A percentile compares a stretch with the other conserved stretches of the same genome.
Evolutionary conservation across 106 monocot species (phyloP).

Genomic region (Phalaenopsis equestris): DNA sequence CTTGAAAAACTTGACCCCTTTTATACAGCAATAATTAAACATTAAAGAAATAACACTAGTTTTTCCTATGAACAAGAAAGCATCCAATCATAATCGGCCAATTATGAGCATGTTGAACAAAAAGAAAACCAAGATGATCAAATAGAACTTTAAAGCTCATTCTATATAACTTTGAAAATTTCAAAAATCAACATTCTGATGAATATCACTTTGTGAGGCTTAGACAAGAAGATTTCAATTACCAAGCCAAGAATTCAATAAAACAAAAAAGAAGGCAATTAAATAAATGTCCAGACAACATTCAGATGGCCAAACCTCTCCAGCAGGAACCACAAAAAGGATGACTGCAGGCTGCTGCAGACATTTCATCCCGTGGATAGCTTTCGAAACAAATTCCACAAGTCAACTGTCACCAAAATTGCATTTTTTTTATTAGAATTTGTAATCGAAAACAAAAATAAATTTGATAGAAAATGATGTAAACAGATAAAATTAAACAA

Average conservation of each 20-base stretch:
- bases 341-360: slow-evolving; percentile 81
- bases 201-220: neutral
- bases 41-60: neutral
- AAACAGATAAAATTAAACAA: neutral
- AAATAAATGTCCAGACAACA: neutral
- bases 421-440: slow-evolving; percentile 1
- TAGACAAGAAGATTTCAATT: neutral
- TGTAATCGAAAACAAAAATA: neutral
- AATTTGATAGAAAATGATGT: neutral
- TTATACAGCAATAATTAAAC: neutral
- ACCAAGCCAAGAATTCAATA: neutral
- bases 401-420: slow-evolving; percentile 50
- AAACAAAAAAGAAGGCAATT: neutral
- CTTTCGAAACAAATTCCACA: slow-evolving; percentile 96
- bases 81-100: neutral
- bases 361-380: slow-evolving; percentile 51
- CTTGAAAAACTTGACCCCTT: neutral
- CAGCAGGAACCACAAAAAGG: slow-evolving; percentile 81
- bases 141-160: neutral
- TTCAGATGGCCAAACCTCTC: slow-evolving; percentile 60
- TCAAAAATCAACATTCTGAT: neutral
- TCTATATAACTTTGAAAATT: neutral
- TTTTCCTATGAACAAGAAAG: neutral
- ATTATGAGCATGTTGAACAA: neutral
- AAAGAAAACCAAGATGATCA: neutral